Conservation (phyloP, 257 asterid species). For the Oldenlandia corymbosa region DNA sequence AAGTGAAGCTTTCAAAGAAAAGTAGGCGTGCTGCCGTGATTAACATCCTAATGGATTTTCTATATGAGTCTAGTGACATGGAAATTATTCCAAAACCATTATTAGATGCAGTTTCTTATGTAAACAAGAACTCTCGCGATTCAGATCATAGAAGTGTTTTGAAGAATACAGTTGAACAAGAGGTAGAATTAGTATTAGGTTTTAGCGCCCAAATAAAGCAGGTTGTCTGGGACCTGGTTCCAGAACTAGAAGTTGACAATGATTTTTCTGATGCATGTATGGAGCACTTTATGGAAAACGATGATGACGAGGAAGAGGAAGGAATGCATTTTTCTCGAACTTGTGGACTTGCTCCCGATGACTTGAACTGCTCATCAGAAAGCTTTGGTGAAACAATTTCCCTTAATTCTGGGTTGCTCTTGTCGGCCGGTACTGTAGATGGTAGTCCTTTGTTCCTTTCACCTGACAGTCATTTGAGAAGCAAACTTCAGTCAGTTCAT, state of each 20-base stretch:
- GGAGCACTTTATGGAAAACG: conserved; percentile 48
- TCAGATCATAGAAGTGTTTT: conserved; percentile 22
- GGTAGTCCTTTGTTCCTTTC: conserved; percentile 24
- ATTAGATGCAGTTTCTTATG: conserved; percentile 38
- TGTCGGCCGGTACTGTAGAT: conserved; percentile 22
- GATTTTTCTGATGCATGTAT: conserved; percentile 60
- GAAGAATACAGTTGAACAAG: conserved; percentile 45
- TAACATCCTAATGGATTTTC: conserved; percentile 58
- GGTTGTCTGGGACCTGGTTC: conserved; percentile 47
- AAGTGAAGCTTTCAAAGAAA: conserved; percentile 23
- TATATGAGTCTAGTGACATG: conserved; percentile 74
- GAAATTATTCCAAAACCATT: conserved; percentile 49
- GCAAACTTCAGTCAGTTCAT: conserved; percentile 23
- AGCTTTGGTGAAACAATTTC: conserved; percentile 58
- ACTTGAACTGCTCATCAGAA: conserved; percentile 35
- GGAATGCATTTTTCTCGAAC: conserved; percentile 14
- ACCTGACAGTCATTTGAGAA: conserved; percentile 18
- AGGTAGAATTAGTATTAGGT: conserved; percentile 48
- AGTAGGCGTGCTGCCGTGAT: conserved; percentile 38
- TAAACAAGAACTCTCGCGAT: conserved; percentile 34
- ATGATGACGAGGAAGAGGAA: conserved; percentile 30
- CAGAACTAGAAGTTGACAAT: conserved; percentile 47
- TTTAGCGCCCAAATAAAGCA: conserved; percentile 82
- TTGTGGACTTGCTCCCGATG: conserved; percentile 19
- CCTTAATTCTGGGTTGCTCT: conserved; percentile 20